A percentile compares a stretch with the other conserved stretches of the same genome.
Evolutionary conservation across 768 basidiomycete species (phyloP).

Genomic region (Russula sp.): DNA sequence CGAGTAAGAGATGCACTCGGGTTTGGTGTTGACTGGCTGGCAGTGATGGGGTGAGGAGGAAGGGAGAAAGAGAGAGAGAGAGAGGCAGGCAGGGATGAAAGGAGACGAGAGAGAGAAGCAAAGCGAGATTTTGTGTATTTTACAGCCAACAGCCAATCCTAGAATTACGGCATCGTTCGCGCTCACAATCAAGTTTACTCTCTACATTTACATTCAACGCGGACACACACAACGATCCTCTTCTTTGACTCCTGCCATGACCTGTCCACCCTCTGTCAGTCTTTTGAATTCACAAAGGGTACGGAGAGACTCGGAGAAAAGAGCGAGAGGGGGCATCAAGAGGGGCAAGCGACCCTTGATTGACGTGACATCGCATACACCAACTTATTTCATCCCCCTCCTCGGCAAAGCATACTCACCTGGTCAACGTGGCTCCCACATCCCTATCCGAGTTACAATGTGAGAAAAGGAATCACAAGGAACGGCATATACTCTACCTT

Average conservation of each 20-base stretch:
- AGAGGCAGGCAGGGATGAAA: too few species aligned
- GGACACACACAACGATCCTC: constrained; percentile 48
- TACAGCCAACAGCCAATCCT: background rate
- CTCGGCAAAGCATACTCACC: constrained; percentile 12
- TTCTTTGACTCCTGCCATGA: constrained; percentile 50
- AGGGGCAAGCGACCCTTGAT: background rate
- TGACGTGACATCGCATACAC: background rate
- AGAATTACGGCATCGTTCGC: constrained; percentile 18
- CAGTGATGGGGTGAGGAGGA: too few species aligned
- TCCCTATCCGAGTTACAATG: constrained; percentile 16
- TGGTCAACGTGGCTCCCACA: constrained; percentile 31
- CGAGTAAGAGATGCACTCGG: background rate
- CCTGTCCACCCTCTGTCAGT: constrained; percentile 36
- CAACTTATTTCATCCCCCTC: background rate
- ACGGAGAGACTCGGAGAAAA: background rate
- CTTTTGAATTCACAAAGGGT: background rate
- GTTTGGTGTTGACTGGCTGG: too few species aligned
- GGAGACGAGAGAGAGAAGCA: background rate
- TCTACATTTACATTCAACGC: constrained; percentile 26
- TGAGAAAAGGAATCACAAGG: background rate
- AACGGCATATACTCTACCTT: constrained; percentile 24
- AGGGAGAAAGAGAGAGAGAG: background rate
- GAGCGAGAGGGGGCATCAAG: background rate
- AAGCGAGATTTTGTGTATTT: background rate
- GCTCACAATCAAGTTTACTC: background rate